Percentiles rank a stretch among this genome's conserved stretches.
Conservation (phyloP, 345 rosid genomes). For the Jatropha curcas region DNA sequence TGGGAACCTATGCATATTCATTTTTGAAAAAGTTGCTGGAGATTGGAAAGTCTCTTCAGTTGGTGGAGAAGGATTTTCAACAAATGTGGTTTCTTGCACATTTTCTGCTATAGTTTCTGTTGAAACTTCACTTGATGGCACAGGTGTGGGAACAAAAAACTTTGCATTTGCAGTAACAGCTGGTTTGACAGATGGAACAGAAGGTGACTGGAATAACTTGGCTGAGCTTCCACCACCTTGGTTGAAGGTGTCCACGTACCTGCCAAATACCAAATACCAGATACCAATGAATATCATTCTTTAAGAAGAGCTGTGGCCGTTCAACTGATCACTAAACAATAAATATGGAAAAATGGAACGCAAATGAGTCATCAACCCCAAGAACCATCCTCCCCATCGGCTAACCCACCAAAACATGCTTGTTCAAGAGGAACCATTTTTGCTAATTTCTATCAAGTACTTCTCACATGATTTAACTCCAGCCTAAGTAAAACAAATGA, state of each 20-base stretch:
- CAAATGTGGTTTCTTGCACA: constrained; percentile 37
- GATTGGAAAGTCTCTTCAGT: constrained; percentile 37
- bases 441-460: not conserved
- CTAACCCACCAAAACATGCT: not conserved
- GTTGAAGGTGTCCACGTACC: constrained; percentile 86
- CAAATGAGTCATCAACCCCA: not conserved
- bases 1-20: constrained; percentile 61
- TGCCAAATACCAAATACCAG: constrained; percentile 36
- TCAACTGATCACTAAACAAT: constrained; percentile 1
- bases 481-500: not conserved
- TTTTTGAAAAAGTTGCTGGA: constrained; percentile 35
- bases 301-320: not conserved
- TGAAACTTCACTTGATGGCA: constrained; percentile 42
- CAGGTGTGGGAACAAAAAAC: constrained; percentile 75
- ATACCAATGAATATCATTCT: constrained; percentile 2
- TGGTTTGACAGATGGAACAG: constrained; percentile 66
- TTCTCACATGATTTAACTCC: not conserved
- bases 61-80: constrained; percentile 47
- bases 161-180: constrained; percentile 65
- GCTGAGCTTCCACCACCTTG: constrained; percentile 55
- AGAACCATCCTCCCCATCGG: too few species aligned
- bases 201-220: constrained; percentile 66
- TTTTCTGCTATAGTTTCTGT: constrained; percentile 54
- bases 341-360: not conserved
- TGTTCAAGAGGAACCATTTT: not conserved